Conservation (phyloP, 176 grass and related monocot genomes). For the Avena atlantica region DNA sequence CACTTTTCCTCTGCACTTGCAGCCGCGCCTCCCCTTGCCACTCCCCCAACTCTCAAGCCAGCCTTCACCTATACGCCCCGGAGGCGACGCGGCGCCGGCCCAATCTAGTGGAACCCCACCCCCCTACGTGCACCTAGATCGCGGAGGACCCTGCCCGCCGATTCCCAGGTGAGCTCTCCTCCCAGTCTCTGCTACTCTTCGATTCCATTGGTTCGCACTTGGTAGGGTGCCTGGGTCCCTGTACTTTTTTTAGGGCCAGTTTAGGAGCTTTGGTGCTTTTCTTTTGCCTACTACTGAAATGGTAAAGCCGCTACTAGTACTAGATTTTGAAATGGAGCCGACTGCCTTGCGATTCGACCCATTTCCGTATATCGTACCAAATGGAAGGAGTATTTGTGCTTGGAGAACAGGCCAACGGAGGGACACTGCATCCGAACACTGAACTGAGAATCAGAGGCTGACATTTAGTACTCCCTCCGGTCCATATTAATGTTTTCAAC, state of each 20-base stretch:
- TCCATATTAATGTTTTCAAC: too few species aligned
- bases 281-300: not conserved
- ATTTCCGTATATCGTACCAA: not conserved
- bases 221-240: not conserved
- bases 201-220: not conserved
- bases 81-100: not conserved
- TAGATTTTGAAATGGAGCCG: not conserved
- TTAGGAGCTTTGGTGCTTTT: not conserved
- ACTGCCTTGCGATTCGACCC: not conserved
- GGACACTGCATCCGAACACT: not conserved
- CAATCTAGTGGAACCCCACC: slow-evolving; percentile 13
- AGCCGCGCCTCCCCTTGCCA: slow-evolving; percentile 21
- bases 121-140: not conserved
- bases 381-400: not conserved
- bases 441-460: not conserved
- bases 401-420: not conserved
- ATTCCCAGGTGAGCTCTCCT: slow-evolving; percentile 37
- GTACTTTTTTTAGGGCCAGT: not conserved
- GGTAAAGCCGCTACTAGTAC: not conserved
- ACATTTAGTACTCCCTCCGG: not conserved
- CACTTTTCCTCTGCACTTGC: slow-evolving; percentile 1
- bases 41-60: not conserved
- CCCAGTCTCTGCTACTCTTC: not conserved
- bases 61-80: slow-evolving; percentile 21
- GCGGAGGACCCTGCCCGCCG: not conserved